These are phyloP conservation scores for Fusarium temperatum DNA, from an alignment of 2,329 filamentous ascomycete genomes.

Conservation along the genomic window DNA sequence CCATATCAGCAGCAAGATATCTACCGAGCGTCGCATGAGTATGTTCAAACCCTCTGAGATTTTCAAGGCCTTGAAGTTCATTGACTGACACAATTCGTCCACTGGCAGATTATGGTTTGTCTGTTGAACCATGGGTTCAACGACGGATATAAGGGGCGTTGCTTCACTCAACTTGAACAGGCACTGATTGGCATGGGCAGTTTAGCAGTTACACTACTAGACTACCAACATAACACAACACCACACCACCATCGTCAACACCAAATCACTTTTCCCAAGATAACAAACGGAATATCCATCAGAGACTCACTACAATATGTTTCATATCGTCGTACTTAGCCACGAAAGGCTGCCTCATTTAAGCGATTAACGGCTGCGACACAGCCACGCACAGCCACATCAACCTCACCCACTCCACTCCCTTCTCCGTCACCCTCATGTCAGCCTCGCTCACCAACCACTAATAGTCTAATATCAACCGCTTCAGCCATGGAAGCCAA, in stretches of 20 bases:
- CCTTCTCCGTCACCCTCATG: slow-evolving; percentile 14
- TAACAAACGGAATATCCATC: accelerated
- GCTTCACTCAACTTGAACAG: not conserved
- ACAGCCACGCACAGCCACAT: slow-evolving; percentile 35
- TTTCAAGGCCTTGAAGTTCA: accelerated
- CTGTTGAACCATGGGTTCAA: not conserved
- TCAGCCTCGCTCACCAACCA: slow-evolving; percentile 23
- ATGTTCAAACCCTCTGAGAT: not conserved
- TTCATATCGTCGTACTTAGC: not conserved
- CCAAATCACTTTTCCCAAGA: not conserved
- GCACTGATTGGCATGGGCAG: not conserved
- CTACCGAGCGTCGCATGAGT: not conserved
- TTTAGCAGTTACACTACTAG: not conserved
- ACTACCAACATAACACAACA: not conserved
- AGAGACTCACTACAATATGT: not conserved
- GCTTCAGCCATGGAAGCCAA: slow-evolving; percentile 25
- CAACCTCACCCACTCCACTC: slow-evolving; percentile 40
- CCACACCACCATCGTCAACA: not conserved
- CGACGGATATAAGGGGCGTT: not conserved
- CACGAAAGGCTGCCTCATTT: not conserved
- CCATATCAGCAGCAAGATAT: not conserved
- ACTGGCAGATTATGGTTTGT: not conserved
- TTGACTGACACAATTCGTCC: not conserved
- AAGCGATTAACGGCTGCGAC: not conserved
- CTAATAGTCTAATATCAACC: not conserved